Percentiles rank a stretch among this genome's conserved stretches.
These are phyloP conservation scores for Eutrema japonicum DNA, from an alignment of 345 rosid genomes.

Conservation along the genomic window DNA sequence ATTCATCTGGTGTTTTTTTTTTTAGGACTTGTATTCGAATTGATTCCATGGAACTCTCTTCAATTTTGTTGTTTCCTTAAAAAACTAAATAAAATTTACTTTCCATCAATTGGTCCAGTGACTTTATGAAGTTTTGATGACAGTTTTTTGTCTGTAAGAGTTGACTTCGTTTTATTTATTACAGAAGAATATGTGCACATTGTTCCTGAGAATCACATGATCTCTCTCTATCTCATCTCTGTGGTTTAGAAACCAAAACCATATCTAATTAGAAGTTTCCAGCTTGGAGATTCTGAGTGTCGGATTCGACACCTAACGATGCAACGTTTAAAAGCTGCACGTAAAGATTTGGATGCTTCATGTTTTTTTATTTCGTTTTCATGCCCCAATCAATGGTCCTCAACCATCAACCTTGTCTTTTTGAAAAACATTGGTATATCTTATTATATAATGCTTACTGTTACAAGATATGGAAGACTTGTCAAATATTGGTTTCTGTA, in stretches of 20 bases:
- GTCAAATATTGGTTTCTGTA: no score
- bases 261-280: conserved; percentile 33
- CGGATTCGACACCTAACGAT: conserved; percentile 14
- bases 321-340: background rate
- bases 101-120: background rate
- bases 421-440: background rate
- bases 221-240: background rate
- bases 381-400: conserved; percentile 1
- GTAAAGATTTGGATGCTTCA: conserved; percentile 1
- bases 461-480: no score
- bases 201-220: conserved; percentile 7
- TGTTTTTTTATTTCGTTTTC: conserved; percentile 18
- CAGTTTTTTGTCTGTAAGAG: background rate
- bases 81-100: background rate
- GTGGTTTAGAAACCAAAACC: background rate
- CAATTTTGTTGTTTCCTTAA: conserved; percentile 24
- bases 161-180: background rate
- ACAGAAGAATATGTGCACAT: conserved; percentile 5
- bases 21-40: conserved; percentile 4
- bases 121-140: background rate
- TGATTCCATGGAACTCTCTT: background rate
- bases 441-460: no score
- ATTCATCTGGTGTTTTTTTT: conserved; percentile 10
- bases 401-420: background rate
- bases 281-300: conserved; percentile 54